A percentile compares a stretch with the other conserved stretches of the same genome.
Evolutionary conservation across 1,284 basidiomycete species (phyloP).

Genomic region (Xerocomus minutiporus): DNA sequence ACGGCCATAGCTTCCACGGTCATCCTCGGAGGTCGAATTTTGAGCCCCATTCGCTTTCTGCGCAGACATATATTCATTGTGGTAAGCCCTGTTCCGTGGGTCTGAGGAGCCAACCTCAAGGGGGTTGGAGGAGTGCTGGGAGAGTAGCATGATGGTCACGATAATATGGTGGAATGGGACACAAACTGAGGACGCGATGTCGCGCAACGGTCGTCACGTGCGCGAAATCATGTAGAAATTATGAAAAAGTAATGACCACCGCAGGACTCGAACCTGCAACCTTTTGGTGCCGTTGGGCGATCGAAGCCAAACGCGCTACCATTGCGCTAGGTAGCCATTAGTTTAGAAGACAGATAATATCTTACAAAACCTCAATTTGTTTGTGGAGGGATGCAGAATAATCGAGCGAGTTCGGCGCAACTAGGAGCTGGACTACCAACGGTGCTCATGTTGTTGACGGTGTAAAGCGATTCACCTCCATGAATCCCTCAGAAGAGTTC

Average conservation of each 20-base stretch:
- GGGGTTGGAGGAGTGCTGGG: conserved; percentile 76
- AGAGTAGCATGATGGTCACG: conserved; percentile 39
- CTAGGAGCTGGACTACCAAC: conserved; percentile 9
- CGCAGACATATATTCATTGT: conserved; percentile 37
- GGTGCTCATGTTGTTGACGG: conserved; percentile 31
- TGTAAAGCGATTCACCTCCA: conserved; percentile 27
- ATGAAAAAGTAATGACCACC: conserved; percentile 43
- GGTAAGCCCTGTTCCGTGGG: conserved; percentile 46
- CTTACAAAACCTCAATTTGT: background rate
- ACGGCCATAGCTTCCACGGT: conserved; percentile 34
- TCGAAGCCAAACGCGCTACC: conserved; percentile 89
- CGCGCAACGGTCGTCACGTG: conserved; percentile 2
- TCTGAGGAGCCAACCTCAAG: conserved; percentile 69
- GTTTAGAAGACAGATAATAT: background rate
- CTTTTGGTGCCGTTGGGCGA: conserved; percentile 65
- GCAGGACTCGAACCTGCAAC: conserved; percentile 88
- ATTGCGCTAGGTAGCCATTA: conserved; percentile 39
- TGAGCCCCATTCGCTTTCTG: conserved; percentile 23
- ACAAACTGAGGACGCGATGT: background rate
- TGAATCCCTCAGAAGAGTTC: conserved; percentile 33
- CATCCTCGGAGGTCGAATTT: conserved; percentile 35
- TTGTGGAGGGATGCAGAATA: conserved; percentile 55
- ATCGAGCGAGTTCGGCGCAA: conserved; percentile 60
- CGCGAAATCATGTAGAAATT: background rate
- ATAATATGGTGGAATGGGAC: background rate